Evolutionary conservation across 306 rosid species (phyloP).

Genomic region (Citrullus amarus): DNA sequence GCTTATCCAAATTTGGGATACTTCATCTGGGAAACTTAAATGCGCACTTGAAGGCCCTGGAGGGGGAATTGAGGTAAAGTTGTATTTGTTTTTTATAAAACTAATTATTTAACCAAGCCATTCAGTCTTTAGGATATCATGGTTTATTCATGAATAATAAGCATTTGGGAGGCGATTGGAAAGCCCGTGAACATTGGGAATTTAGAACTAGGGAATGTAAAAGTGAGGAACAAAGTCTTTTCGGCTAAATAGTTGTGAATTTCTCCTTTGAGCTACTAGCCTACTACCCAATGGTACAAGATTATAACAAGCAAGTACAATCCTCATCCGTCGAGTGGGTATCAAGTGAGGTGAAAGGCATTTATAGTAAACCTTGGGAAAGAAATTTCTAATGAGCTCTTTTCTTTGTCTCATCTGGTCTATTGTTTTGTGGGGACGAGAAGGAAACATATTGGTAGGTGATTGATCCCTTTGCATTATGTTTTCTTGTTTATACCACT

Average conservation of each 20-base stretch:
- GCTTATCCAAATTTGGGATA: slow-evolving; percentile 64
- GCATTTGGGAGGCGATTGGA: neutral
- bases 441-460: neutral
- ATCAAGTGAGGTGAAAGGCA: neutral
- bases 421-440: neutral
- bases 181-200: too few relatives aligned
- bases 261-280: too few relatives aligned
- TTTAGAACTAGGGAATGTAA: too few relatives aligned
- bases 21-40: slow-evolving; percentile 33
- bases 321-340: neutral
- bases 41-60: slow-evolving; percentile 63
- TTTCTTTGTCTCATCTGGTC: too few relatives aligned
- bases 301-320: neutral
- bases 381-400: neutral
- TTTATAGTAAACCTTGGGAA: neutral
- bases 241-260: too few relatives aligned
- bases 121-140: neutral
- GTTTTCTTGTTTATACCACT: neutral
- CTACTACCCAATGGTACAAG: neutral
- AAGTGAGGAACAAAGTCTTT: too few relatives aligned
- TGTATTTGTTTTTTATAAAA: slow-evolving; percentile 3
- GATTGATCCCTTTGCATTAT: neutral
- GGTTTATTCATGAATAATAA: slow-evolving; percentile 9
- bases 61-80: slow-evolving; percentile 61
- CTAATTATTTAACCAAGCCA: neutral